phyloP scores from a whole-genome alignment of 306 rosid genomes.

The Fragaria vesca region DNA sequence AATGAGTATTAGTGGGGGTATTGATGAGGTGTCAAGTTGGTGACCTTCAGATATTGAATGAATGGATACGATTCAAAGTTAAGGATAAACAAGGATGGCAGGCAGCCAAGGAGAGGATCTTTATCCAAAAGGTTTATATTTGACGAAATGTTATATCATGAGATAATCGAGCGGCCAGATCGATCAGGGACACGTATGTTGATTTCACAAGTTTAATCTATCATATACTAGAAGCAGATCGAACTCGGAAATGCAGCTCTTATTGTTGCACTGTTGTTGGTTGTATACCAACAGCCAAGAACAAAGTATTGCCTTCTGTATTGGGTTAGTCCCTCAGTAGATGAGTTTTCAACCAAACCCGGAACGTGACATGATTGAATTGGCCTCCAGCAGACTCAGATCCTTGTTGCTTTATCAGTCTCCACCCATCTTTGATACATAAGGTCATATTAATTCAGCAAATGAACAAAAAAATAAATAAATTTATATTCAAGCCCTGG shows the following conservation, averaged over 20 bases:
- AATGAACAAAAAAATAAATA: no score
- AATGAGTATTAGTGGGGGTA: no score
- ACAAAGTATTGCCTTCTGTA: not conserved
- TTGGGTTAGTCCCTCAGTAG: not conserved
- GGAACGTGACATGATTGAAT: conserved; percentile 4
- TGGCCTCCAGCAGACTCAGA: conserved; percentile 1
- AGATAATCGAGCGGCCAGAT: not conserved
- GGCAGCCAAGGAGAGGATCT: no score
- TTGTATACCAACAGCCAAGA: not conserved
- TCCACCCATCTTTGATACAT: not conserved
- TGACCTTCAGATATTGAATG: no score
- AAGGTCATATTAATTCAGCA: not conserved
- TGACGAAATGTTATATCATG: no score
- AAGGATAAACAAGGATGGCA: no score
- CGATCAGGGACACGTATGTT: not conserved
- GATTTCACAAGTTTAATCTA: no score
- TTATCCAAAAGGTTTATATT: no score
- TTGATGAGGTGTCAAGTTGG: no score
- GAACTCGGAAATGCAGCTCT: not conserved
- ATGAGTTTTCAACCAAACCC: not conserved
- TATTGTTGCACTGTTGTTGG: not conserved
- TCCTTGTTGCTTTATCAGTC: not conserved
- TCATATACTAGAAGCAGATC: no score
- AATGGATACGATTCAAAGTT: no score
- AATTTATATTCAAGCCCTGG: not conserved